Base-by-base conservation (phyloP, 495 filamentous ascomycete species). In the Umbilicaria muhlenbergii region DNA sequence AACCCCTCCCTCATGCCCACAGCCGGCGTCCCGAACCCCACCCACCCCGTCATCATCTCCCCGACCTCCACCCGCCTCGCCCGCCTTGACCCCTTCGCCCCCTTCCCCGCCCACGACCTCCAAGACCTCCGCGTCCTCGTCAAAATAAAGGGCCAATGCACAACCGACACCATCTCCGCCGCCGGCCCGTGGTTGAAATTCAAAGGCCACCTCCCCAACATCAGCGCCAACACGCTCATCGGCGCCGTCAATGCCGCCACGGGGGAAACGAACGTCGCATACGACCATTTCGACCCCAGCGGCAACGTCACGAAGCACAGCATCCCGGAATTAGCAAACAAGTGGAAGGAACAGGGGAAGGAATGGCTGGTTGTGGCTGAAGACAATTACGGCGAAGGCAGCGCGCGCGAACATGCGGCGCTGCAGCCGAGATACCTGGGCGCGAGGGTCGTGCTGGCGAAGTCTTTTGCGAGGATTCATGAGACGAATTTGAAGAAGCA, bases 401-500 rank as follows among this genome's bases (percentile, higher is more conserved):
- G 80, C 34, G 91, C 91, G 19, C 74, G 91, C 38, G 91, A 98
- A 57, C 91, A 98, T 65, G 91, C 91, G 5, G 91, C 91, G n/a
- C 70, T 98, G 39, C 91, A 98, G 61, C 91, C 91, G 11, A 69
- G 91, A 1, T 96, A 91, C 61, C 77, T 98, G 0, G 91, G 91
- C 40, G 86, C 85, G 32, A 70, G 89, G 13, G 63, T 94, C 52
- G 85, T 98, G 37, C 75, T 96, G 18, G 70, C 80, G 43, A 96
- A 96, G 71, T 78, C 71, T 57, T 96, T 98, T 59, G 91, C 91
- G 3, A 73, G 91, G 36, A 98, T 98, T 61, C 91, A 98, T 66
- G 92, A 98, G 71, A 94, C 91, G 14, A 98, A 98, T 64, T 66
- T 98, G 28, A 98, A 98, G 78, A 96, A 98, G 70, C 91, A 98